These are phyloP conservation scores for Penicillium sp. DNA, from an alignment of 2,329 filamentous ascomycete genomes.

Conservation along the genomic window DNA sequence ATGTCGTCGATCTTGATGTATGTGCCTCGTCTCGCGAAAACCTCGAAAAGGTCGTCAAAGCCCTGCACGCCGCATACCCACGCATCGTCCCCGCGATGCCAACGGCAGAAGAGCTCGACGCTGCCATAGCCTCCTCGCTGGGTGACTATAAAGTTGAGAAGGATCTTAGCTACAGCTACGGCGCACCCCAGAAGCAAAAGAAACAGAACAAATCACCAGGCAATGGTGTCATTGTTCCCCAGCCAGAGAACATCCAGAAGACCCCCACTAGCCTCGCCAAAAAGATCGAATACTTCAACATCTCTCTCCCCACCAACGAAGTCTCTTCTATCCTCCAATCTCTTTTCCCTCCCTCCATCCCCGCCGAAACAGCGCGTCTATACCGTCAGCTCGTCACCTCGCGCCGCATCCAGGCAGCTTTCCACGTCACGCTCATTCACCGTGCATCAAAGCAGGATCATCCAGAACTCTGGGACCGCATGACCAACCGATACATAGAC, in stretches of 20 bases:
- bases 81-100: constrained; percentile 69
- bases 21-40: constrained; percentile 77
- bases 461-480: constrained; percentile 74
- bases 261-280: constrained; percentile 46
- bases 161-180: constrained; percentile 60
- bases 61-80: constrained; percentile 76
- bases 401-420: constrained; percentile 76
- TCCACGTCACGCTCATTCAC: constrained; percentile 95
- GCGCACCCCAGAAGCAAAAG: constrained; percentile 37
- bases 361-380: constrained; percentile 62
- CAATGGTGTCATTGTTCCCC: constrained; percentile 1
- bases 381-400: constrained; percentile 74
- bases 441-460: constrained; percentile 63
- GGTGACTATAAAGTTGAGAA: constrained; percentile 78
- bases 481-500: constrained; percentile 60
- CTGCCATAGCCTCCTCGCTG: constrained; percentile 73
- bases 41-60: constrained; percentile 73
- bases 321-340: constrained; percentile 65
- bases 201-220: constrained; percentile 36
- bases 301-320: constrained; percentile 55
- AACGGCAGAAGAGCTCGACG: constrained; percentile 71
- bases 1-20: constrained; percentile 82
- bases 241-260: constrained; percentile 9
- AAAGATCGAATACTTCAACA: constrained; percentile 68
- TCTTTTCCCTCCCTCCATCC: constrained; percentile 61